Evolutionary conservation across 768 basidiomycete species (phyloP), one percentile per base, ranked within the genome.

Genomic region (Tricholoma sp.): DNA sequence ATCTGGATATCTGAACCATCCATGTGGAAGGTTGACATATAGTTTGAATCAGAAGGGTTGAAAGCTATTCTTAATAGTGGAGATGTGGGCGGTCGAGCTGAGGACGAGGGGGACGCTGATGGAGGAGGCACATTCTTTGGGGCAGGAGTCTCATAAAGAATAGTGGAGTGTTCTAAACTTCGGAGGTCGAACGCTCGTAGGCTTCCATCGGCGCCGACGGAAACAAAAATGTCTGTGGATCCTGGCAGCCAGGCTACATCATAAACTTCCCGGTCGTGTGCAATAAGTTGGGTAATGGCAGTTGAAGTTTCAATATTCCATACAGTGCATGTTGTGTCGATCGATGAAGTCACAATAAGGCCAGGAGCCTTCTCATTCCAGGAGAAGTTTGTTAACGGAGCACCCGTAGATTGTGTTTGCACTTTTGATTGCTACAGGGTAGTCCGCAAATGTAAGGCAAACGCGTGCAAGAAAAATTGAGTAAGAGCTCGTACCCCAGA

Each of bases 181-280:
- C 97, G 87, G 55, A 99, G 78, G 71, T 99, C 97, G 70, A 98
- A 99, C 11, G 96, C 95, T 52, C 97, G 90, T 51, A 98, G 75
- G 61, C 90, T 93, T 10, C 97, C 97, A 67, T 99, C 97, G 31
- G 96, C 96, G 20, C 97, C 97, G 24, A 98, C 97, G 5, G 94
- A 97, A 36, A 98, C 94, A 68, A 99, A 99, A 61, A 98, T 93
- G 68, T 98, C 94, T 11, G 92, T 93, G 8, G 93, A 95, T 24
- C 86, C 84, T 5, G 97, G 97, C 11, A 98, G 81, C 96, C 97
- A 99, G n/a, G 94, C 94, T 41, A 97, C 94, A 68, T 98, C 94
- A 74, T 95, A 96, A 12, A 94, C 94, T 74, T 95, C 89, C 48
- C 91, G 85, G 76, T 98, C 94, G 72, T 97, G 96, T 0, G 96